Conservation (phyloP, 371 early-diverging fungal genomes). For the Rhizopus sp. region DNA sequence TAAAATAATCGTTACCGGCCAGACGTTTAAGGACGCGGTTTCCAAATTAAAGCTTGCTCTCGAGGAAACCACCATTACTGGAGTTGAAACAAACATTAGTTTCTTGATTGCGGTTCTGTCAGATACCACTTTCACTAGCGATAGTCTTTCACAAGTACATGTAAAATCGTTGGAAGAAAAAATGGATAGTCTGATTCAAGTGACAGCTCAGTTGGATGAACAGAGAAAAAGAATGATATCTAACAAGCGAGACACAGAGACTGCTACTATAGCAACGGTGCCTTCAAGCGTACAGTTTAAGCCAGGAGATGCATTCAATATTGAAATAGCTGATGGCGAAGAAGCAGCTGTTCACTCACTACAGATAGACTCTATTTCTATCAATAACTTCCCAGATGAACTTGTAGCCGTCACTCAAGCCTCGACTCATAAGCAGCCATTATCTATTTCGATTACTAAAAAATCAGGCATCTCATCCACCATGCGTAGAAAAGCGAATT, state of each 20-base stretch:
- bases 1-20: slow-evolving; percentile 43
- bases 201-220: not conserved
- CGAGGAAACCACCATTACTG: slow-evolving; percentile 25
- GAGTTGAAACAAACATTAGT: slow-evolving; percentile 41
- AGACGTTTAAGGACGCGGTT: slow-evolving; percentile 32
- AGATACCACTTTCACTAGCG: slow-evolving; percentile 12
- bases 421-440: slow-evolving; percentile 11
- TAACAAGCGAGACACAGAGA: not conserved
- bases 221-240: slow-evolving; percentile 1
- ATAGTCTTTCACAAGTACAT: slow-evolving; percentile 21
- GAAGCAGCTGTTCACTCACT: slow-evolving; percentile 24
- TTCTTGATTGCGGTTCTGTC: slow-evolving; percentile 32
- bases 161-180: slow-evolving; percentile 32
- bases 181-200: slow-evolving; percentile 19
- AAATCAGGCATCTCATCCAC: slow-evolving; percentile 19
- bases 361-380: slow-evolving; percentile 34
- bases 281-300: slow-evolving; percentile 29
- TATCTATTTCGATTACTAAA: slow-evolving; percentile 27
- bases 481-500: slow-evolving; percentile 35
- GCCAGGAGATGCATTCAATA: slow-evolving; percentile 44
- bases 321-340: slow-evolving; percentile 19
- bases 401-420: slow-evolving; percentile 29
- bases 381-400: slow-evolving; percentile 42
- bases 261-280: not conserved
- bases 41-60: slow-evolving; percentile 32